Conservation (phyloP, 768 basidiomycete genomes). For the Chalciporus piperatus region DNA sequence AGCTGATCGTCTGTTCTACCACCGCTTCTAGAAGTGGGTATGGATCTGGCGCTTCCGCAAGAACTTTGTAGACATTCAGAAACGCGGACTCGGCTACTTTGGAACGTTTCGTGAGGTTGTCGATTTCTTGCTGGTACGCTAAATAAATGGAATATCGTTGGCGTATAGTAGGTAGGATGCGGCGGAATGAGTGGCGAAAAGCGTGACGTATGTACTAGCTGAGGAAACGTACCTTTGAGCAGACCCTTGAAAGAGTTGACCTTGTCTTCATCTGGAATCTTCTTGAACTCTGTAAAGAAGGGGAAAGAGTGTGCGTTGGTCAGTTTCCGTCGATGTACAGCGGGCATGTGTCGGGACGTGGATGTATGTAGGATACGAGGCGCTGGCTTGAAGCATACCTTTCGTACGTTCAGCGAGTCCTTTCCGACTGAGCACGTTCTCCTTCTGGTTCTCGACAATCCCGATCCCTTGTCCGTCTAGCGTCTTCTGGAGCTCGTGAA, state of each 20-base stretch:
- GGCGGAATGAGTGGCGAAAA: too few relatives aligned
- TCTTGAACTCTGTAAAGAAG: conserved; percentile 80
- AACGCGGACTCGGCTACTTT: conserved; percentile 95
- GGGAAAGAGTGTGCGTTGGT: not conserved
- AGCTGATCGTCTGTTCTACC: conserved; percentile 92
- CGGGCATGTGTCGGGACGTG: too few relatives aligned
- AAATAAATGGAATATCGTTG: not conserved
- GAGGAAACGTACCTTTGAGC: conserved; percentile 62
- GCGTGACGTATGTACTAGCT: not conserved
- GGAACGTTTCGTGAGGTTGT: conserved; percentile 88
- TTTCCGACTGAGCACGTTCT: conserved; percentile 91
- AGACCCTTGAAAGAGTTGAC: conserved; percentile 83
- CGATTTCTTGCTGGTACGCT: conserved; percentile 98
- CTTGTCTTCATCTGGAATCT: conserved; percentile 89
- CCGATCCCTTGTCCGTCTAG: conserved; percentile 92
- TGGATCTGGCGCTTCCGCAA: conserved; percentile 97
- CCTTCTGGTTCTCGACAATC: conserved; percentile 98
- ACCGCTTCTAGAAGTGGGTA: conserved; percentile 95
- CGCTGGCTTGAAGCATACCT: conserved; percentile 44
- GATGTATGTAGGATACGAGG: not conserved
- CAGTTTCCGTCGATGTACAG: not conserved
- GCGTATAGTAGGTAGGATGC: too few relatives aligned
- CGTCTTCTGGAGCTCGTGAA: conserved; percentile 88
- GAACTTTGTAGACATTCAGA: conserved; percentile 92
- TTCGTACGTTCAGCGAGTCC: conserved; percentile 94